Base-by-base conservation (phyloP, 768 basidiomycete genomes). In the Tephrocybe rancida region DNA sequence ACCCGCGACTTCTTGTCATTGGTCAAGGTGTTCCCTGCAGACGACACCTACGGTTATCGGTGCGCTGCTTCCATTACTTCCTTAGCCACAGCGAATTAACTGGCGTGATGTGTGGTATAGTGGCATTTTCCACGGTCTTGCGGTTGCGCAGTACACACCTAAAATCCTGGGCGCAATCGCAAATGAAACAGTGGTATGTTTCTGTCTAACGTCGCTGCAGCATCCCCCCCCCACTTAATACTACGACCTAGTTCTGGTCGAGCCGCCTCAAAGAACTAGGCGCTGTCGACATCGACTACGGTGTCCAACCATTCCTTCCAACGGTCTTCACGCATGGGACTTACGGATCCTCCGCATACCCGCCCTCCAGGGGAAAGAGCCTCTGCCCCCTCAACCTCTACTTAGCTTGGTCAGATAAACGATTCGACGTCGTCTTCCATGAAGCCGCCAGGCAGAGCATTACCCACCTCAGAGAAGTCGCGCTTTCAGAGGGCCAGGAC, bases 241-340 rank as follows among this genome's bases (percentile, higher is more conserved):
- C 35, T 9, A 9, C 35, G 14, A 25, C 22, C 18, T 41, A 84
- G 78, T 75, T 76, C 64, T 81, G 77, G 77, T 77, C 80, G 10
- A 50, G 52, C 3, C 47, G 46, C 1, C 67, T 73, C 8, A 61
- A 55, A 8, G 55, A 68, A 19, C 55, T 71, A 26, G 54, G 68
- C 19, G 61, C 61, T 10, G 30, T 55, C 1, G 65, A 71, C 48
- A 70, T 77, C 45, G 74, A 73, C 0, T 82, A 83, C 61, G 75
- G 72, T 42, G 71, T 81, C 38, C 81, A 85, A 51, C 79, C 80
- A 0, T 76, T 84, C 71, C 68, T 81, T 2, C 66, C 77, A 0
- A 56, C 59, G 39, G 52, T 76, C 45, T 74, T 75, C 55, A 64
- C 66, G 4, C 75, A 77, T 55, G 73, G 61, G 35, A 48, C 64